Conservation (phyloP, 371 early-diverging fungal species). For the Dipsacomyces acuminosporus region DNA sequence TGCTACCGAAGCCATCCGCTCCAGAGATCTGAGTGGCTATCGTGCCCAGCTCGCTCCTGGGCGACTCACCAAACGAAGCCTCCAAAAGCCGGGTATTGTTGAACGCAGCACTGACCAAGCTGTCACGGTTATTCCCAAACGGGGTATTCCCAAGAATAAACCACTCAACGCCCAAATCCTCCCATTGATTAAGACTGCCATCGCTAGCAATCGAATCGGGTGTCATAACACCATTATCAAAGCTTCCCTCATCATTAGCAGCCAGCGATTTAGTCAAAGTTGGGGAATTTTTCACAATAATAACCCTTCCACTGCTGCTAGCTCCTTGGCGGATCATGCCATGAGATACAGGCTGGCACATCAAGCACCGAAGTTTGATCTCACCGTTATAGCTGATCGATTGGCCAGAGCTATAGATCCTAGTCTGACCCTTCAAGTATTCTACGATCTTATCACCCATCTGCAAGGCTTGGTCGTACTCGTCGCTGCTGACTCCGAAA, state of each 20-base stretch:
- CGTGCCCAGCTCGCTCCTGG: too few relatives aligned
- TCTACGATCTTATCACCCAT: conserved; percentile 15
- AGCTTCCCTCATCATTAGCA: too few relatives aligned
- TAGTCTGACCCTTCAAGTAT: conserved; percentile 4
- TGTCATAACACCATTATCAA: too few relatives aligned
- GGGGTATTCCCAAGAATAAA: conserved; percentile 36
- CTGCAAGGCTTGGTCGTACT: conserved; percentile 23
- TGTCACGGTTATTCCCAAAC: conserved; percentile 10
- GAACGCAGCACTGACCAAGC: conserved; percentile 20
- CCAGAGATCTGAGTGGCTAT: too few relatives aligned
- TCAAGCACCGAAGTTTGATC: conserved; percentile 20
- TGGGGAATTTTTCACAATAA: conserved; percentile 16
- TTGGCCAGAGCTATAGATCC: not conserved
- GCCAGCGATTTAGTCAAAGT: too few relatives aligned
- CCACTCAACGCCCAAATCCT: conserved; percentile 41
- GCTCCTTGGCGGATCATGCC: conserved; percentile 11
- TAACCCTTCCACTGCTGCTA: conserved; percentile 8
- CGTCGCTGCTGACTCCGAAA: conserved; percentile 21
- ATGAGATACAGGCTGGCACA: conserved; percentile 41
- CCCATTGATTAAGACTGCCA: conserved; percentile 1
- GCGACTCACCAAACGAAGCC: too few relatives aligned
- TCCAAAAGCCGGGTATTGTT: too few relatives aligned
- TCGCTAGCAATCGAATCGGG: not conserved
- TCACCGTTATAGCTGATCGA: not conserved
- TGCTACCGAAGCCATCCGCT: too few relatives aligned